Base-by-base conservation (phyloP, 2,329 filamentous ascomycete genomes). In the Colletotrichum sp. region DNA sequence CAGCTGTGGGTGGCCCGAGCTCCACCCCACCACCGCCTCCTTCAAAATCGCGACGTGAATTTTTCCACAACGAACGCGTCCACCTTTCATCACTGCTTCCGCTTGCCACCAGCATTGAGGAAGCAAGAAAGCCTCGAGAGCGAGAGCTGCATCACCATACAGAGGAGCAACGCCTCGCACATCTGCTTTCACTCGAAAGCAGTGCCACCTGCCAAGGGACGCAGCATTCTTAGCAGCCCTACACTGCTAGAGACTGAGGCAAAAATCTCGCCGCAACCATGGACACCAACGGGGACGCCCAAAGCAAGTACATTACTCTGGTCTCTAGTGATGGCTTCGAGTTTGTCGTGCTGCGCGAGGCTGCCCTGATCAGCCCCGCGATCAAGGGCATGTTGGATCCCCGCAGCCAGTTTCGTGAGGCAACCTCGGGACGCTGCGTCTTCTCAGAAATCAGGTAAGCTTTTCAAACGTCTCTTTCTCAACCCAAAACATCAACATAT, bases 381-480 rank as follows among this genome's bases (percentile, higher is more conserved):
- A 93, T 96, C 85, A 94, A 92, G 85, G 90, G 92, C 82, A 95
- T 95, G 91, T 86, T 96, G 75, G 93, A 95, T 80, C 91, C 92
- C 18, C 88, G 90, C 79, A 93, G 93, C 82, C 90, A 90, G 79
- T 95, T 95, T 80, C 81, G 86, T 65, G 94, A 96, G 85, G 90
- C 92, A 6, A 87, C 87, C 75, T 88, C 91, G 32, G 93, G 92
- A 68, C 90, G 92, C 61, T 94, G 93, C 80, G 86, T 88, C 6
- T 93, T 96, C 78, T 90, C 91, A 71, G 94, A 94, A 80, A 94
- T 96, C 84, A 95, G 91, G 94, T 95, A 90, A 82, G 91, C 75
- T n/a, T n/a, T n/a, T n/a, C n/a, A n/a, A n/a, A n/a, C n/a, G n/a
- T n/a, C n/a, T n/a, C n/a, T n/a, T n/a, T n/a, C n/a, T n/a, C n/a